Conservation (phyloP, 23 red algal genomes). For the Gracilaria domingensis region DNA sequence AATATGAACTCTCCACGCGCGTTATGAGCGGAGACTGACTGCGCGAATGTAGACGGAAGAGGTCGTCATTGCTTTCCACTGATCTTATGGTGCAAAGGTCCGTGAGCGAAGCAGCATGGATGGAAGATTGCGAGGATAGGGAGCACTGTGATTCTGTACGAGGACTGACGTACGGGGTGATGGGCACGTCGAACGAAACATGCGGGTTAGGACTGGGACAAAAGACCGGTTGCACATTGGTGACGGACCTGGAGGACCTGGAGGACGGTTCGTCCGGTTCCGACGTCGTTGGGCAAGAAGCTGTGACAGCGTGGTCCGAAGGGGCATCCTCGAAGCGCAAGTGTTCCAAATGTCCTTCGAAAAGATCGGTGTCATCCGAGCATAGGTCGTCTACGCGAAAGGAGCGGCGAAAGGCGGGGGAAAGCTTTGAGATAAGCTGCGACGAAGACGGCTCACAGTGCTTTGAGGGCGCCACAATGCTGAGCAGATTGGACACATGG, state of each 20-base stretch:
- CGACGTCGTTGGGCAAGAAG: background rate
- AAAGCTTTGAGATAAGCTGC: background rate
- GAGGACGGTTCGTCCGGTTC: background rate
- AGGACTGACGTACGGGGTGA: background rate
- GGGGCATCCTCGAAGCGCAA: constrained; percentile 7
- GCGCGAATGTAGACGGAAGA: background rate
- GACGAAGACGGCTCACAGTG: background rate
- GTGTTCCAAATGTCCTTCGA: constrained; percentile 12
- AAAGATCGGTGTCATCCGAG: constrained; percentile 12
- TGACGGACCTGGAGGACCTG: constrained; percentile 25
- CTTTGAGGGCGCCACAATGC: background rate
- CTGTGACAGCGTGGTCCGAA: background rate
- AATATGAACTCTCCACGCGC: constrained; percentile 22
- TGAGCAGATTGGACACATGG: constrained; percentile 22
- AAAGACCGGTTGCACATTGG: background rate
- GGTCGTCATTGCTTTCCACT: constrained; percentile 16
- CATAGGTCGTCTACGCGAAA: background rate
- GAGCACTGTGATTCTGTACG: background rate
- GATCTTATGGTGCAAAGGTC: background rate
- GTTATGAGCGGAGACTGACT: constrained; percentile 11
- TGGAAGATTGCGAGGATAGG: background rate
- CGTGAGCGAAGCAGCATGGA: background rate
- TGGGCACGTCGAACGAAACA: background rate
- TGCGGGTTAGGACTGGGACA: too few relatives aligned
- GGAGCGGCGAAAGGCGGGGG: background rate